Conservation (phyloP, 768 basidiomycete genomes). For the Rhodotorula sphaerocarpa region DNA sequence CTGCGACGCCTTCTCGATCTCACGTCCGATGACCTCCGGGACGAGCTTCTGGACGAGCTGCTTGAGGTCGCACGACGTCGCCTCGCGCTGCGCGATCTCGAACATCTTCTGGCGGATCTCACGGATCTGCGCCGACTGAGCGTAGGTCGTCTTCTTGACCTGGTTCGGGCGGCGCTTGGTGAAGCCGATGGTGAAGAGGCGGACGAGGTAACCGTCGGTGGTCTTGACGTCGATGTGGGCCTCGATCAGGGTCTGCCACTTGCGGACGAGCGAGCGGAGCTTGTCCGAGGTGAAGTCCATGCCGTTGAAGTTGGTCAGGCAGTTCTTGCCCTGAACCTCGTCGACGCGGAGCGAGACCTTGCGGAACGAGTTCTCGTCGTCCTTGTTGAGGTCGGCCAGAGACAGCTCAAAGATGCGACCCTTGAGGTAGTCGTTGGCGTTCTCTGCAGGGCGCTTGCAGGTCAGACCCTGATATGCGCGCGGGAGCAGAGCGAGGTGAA, state of each 20-base stretch:
- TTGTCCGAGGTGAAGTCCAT: conserved; percentile 99
- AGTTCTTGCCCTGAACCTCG: conserved; percentile 73
- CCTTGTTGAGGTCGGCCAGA: conserved; percentile 95
- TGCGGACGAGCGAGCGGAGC: conserved; percentile 96
- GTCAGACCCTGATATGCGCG: no score
- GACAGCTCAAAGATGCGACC: conserved; percentile 94
- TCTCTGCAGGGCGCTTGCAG: conserved; percentile 53
- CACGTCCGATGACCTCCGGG: conserved; percentile 95
- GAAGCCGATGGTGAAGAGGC: conserved; percentile 97
- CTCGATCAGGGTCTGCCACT: conserved; percentile 99
- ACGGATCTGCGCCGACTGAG: conserved; percentile 84
- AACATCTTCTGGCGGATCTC: conserved; percentile 99
- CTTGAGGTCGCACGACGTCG: conserved; percentile 90
- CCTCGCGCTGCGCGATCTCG: conserved; percentile 89
- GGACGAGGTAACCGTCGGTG: conserved; percentile 97
- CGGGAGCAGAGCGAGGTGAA: no score
- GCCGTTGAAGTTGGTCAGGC: conserved; percentile 98
- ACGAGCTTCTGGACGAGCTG: conserved; percentile 95
- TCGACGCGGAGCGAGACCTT: conserved; percentile 98
- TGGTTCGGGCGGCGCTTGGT: conserved; percentile 93
- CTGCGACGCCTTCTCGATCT: conserved; percentile 95
- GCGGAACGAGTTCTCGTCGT: conserved; percentile 98
- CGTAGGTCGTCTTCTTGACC: conserved; percentile 98
- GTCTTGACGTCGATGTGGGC: conserved; percentile 98
- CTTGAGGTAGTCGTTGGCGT: conserved; percentile 95